phyloP scores from a whole-genome alignment of 2,329 filamentous ascomycete genomes.

The Xenoacremonium recifei region DNA sequence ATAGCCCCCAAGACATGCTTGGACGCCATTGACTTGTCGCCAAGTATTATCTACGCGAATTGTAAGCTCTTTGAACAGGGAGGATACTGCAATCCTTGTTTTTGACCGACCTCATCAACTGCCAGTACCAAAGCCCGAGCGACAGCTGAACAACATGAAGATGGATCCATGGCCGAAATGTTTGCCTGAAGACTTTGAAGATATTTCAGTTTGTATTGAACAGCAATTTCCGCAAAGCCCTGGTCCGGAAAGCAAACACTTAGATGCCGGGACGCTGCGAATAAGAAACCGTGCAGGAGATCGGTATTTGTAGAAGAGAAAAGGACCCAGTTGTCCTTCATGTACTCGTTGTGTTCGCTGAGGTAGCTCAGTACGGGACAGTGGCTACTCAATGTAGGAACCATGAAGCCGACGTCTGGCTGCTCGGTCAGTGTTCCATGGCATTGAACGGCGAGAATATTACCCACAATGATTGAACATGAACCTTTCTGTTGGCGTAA shows the following conservation, averaged over 20 bases:
- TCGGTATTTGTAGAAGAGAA: slow-evolving; percentile 8
- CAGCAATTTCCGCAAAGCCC: slow-evolving; percentile 6
- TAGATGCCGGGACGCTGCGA: slow-evolving; percentile 10
- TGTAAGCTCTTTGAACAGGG: background rate
- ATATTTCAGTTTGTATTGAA: slow-evolving; percentile 11
- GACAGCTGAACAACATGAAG: slow-evolving; percentile 3
- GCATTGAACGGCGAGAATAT: background rate
- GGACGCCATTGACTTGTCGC: slow-evolving; percentile 8
- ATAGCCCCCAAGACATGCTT: slow-evolving; percentile 8
- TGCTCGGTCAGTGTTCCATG: background rate
- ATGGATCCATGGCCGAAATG: background rate
- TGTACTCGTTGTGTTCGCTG: background rate
- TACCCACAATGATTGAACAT: slow-evolving; percentile 14
- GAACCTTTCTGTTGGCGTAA: slow-evolving; percentile 5
- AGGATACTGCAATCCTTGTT: rapidly evolving
- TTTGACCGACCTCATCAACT: slow-evolving; percentile 10
- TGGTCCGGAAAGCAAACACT: background rate
- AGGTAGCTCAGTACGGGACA: slow-evolving; percentile 9
- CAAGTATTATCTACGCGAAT: slow-evolving; percentile 6
- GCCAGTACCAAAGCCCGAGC: slow-evolving; percentile 8
- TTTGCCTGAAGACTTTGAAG: slow-evolving; percentile 5
- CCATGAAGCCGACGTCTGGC: slow-evolving; percentile 7
- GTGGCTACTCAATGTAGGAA: slow-evolving; percentile 6
- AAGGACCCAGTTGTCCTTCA: slow-evolving; percentile 10
- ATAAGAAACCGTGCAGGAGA: slow-evolving; percentile 11